phyloP scores from a whole-genome alignment of 129 eudicot genomes.

The Tanacetum coccineum region DNA sequence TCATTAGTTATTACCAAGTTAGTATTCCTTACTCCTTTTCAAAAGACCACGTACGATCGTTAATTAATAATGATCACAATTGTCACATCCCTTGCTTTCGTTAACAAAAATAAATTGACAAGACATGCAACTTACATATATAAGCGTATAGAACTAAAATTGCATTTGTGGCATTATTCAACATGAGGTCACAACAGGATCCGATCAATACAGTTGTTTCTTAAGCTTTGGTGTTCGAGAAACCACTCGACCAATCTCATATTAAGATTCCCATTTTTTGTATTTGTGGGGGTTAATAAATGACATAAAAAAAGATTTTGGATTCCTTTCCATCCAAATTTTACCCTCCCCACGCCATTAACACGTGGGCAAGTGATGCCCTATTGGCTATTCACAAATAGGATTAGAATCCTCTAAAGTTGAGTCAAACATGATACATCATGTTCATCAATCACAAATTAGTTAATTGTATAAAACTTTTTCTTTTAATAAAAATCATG shows the following conservation, averaged over 20 bases:
- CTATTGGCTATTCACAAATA: slow-evolving; percentile 14
- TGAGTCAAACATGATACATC: too few relatives aligned
- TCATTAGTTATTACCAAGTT: too few relatives aligned
- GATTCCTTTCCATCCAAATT: slow-evolving; percentile 22
- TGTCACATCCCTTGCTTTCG: too few relatives aligned
- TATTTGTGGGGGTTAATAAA: slow-evolving; percentile 21
- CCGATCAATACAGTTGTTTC: slow-evolving; percentile 4
- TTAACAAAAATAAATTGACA: neutral
- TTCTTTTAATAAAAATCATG: too few relatives aligned
- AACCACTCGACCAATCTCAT: slow-evolving; percentile 18
- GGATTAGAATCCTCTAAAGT: too few relatives aligned
- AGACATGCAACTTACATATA: neutral
- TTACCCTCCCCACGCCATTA: slow-evolving; percentile 16
- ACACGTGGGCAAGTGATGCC: slow-evolving; percentile 35
- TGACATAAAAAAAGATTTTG: slow-evolving; percentile 18
- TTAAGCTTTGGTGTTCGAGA: slow-evolving; percentile 5
- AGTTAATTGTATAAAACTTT: too few relatives aligned
- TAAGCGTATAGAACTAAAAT: neutral
- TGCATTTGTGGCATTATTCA: slow-evolving; percentile 1
- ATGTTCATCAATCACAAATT: too few relatives aligned
- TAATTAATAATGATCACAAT: too few relatives aligned
- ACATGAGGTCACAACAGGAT: slow-evolving; percentile 27
- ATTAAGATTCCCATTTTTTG: slow-evolving; percentile 9
- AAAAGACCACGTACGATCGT: too few relatives aligned
- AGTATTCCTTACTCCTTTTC: too few relatives aligned